phyloP scores from a whole-genome alignment of 2,329 filamentous ascomycete genomes.

The Torrubiella hemipterigena region DNA sequence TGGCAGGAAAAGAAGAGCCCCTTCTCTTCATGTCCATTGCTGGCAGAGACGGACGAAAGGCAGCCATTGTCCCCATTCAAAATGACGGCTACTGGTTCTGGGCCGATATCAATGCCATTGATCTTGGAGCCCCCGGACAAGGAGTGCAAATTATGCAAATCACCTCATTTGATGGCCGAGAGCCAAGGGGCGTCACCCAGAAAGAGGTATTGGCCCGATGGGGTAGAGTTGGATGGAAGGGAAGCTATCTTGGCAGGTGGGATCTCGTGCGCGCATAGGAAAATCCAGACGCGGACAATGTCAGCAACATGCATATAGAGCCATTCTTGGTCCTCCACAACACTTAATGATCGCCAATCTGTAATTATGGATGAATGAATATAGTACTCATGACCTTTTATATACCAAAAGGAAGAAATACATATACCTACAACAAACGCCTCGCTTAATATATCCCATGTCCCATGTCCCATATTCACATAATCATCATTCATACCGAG shows the following conservation, averaged over 20 bases:
- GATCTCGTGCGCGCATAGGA: conserved; percentile 32
- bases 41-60: conserved; percentile 52
- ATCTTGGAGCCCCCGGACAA: conserved; percentile 59
- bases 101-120: conserved; percentile 55
- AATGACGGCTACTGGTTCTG: conserved; percentile 76
- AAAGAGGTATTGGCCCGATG: conserved; percentile 31
- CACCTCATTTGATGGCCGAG: conserved; percentile 30
- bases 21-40: conserved; percentile 59
- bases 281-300: not conserved
- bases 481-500: too few relatives aligned
- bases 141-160: conserved; percentile 54
- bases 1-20: conserved; percentile 54
- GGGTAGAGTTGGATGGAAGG: conserved; percentile 31
- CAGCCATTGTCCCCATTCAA: conserved; percentile 59
- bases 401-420: too few relatives aligned
- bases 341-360: too few relatives aligned
- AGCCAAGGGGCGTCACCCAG: conserved; percentile 35
- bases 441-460: too few relatives aligned
- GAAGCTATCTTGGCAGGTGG: conserved; percentile 35
- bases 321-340: too few relatives aligned
- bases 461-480: too few relatives aligned
- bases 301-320: conserved; percentile 1
- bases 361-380: too few relatives aligned
- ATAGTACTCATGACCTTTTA: too few relatives aligned
- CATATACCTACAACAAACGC: too few relatives aligned